phyloP scores from a whole-genome alignment of 2,329 filamentous ascomycete genomes.

The Neofusicoccum laricinum region DNA sequence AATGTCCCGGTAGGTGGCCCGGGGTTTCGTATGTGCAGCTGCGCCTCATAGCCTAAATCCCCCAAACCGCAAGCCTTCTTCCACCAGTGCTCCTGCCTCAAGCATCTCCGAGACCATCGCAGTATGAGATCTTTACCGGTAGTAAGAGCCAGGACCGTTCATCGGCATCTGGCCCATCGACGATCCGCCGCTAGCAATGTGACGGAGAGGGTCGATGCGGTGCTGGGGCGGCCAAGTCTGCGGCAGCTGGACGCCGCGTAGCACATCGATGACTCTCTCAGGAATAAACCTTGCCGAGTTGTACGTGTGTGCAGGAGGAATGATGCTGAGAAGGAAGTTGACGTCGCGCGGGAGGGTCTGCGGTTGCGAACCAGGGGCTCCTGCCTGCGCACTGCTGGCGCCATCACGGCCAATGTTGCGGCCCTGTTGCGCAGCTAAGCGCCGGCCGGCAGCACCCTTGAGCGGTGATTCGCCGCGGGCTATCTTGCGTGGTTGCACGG shows the following conservation, averaged over 20 bases:
- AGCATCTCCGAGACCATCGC: background rate
- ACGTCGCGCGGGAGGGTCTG: constrained; percentile 69
- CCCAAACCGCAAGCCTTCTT: background rate
- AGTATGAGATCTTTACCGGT: background rate
- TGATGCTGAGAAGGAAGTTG: constrained; percentile 60
- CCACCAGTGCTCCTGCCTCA: background rate
- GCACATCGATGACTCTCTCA: constrained; percentile 67
- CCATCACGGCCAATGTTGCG: constrained; percentile 36
- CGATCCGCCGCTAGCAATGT: background rate
- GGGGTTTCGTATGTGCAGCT: background rate
- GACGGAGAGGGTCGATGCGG: background rate
- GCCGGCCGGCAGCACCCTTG: constrained; percentile 83
- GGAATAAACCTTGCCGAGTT: constrained; percentile 68
- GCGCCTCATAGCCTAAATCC: background rate
- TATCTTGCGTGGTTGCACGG: constrained; percentile 68
- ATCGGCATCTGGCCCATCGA: constrained; percentile 4
- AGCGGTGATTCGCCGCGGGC: constrained; percentile 87
- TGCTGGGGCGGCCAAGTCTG: constrained; percentile 48
- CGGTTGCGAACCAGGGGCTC: constrained; percentile 37
- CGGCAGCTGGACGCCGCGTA: constrained; percentile 53
- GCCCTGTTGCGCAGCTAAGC: constrained; percentile 69
- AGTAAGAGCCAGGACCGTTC: background rate
- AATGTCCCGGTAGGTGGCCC: background rate
- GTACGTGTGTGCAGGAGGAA: constrained; percentile 72
- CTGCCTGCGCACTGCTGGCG: constrained; percentile 20